Evolutionary conservation across 2,329 filamentous ascomycete species (phyloP).

Genomic region (Botrytis deweyae): DNA sequence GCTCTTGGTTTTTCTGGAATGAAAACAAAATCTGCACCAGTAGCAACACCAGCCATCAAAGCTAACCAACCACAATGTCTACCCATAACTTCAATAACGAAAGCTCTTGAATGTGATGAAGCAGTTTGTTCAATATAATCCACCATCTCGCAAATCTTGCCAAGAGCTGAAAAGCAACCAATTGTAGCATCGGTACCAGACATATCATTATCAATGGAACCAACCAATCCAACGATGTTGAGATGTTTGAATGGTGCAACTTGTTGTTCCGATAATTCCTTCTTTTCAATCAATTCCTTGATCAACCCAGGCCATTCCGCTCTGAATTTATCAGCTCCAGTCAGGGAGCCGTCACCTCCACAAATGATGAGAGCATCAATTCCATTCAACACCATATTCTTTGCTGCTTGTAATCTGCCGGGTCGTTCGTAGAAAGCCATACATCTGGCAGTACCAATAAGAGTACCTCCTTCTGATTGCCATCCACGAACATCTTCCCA

Average conservation of each 20-base stretch:
- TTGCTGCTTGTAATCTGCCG: slow-evolving; percentile 80
- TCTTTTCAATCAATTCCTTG: slow-evolving; percentile 74
- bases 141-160: slow-evolving; percentile 90
- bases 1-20: slow-evolving; percentile 90
- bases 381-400: slow-evolving; percentile 89
- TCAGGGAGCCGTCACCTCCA: slow-evolving; percentile 93
- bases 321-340: slow-evolving; percentile 91
- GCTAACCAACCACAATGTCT: slow-evolving; percentile 97
- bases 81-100: slow-evolving; percentile 98
- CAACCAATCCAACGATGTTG: slow-evolving; percentile 95
- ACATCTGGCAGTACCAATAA: slow-evolving; percentile 93
- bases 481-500: slow-evolving; percentile 96
- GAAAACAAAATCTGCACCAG: slow-evolving; percentile 94
- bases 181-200: slow-evolving; percentile 97
- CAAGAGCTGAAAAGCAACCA: slow-evolving; percentile 90
- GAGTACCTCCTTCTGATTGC: slow-evolving; percentile 88
- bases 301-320: slow-evolving; percentile 88
- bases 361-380: slow-evolving; percentile 97
- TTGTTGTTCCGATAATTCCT: slow-evolving; percentile 69
- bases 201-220: slow-evolving; percentile 98
- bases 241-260: slow-evolving; percentile 76
- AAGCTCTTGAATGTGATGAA: slow-evolving; percentile 89
- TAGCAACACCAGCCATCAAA: slow-evolving; percentile 92
- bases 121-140: slow-evolving; percentile 97
- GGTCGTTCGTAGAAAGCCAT: slow-evolving; percentile 87